A percentile compares a stretch with the other conserved stretches of the same genome.
Evolutionary conservation across 2,329 filamentous ascomycete genomes (phyloP).

Genomic region (Claviceps lovelessii): DNA sequence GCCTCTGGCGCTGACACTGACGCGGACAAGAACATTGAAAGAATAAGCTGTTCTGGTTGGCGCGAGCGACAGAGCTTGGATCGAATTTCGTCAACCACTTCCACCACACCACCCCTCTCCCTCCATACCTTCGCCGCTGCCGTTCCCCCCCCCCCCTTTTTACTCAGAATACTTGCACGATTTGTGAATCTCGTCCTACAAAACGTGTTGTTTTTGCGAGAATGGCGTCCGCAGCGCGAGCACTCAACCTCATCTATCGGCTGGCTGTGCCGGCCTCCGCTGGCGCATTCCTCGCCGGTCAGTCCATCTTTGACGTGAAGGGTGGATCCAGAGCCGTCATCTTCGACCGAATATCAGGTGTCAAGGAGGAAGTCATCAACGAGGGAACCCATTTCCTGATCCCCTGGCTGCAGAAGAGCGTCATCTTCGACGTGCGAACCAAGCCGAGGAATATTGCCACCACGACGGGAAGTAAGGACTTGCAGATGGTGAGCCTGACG

Average conservation of each 20-base stretch:
- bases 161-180: neutral
- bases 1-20: neutral
- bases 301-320: slow-evolving; percentile 91
- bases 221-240: slow-evolving; percentile 41
- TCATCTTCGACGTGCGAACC: slow-evolving; percentile 93
- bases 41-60: neutral
- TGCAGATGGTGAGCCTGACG: slow-evolving; percentile 99
- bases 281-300: slow-evolving; percentile 52
- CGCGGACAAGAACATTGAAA: neutral
- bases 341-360: slow-evolving; percentile 85
- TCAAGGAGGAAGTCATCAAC: slow-evolving; percentile 83
- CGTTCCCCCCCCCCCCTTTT: neutral
- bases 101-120: neutral
- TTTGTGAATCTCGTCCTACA: neutral
- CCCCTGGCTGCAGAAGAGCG: slow-evolving; percentile 87
- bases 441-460: slow-evolving; percentile 96
- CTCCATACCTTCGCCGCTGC: neutral
- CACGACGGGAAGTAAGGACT: slow-evolving; percentile 93
- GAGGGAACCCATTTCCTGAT: slow-evolving; percentile 95
- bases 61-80: neutral
- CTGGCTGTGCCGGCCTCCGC: slow-evolving; percentile 60
- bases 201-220: neutral
- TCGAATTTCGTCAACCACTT: neutral
- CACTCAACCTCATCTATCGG: slow-evolving; percentile 48
- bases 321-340: slow-evolving; percentile 92